These are phyloP conservation scores for Penicillium sp. DNA, from an alignment of 2,329 filamentous ascomycete species.

Conservation along the genomic window DNA sequence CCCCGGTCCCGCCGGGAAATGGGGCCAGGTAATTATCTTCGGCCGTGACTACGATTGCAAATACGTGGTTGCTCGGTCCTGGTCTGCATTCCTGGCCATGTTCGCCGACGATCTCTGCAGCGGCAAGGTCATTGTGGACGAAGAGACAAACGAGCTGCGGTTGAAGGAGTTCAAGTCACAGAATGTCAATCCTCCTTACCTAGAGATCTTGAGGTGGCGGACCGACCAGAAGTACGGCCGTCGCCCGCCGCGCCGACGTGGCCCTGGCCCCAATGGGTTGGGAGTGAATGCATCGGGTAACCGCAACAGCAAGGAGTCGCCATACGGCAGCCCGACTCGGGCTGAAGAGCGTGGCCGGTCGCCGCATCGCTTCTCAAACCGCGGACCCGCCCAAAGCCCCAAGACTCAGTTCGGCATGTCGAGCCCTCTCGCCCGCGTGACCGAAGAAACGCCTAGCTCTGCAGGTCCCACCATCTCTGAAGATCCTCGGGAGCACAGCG, in stretches of 20 bases:
- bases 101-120: constrained; percentile 87
- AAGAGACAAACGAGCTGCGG: constrained; percentile 86
- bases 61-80: constrained; percentile 90
- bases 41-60: constrained; percentile 98
- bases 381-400: constrained; percentile 41
- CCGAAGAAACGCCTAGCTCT: constrained; percentile 41
- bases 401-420: constrained; percentile 42
- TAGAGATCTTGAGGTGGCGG: constrained; percentile 92
- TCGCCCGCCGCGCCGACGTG: constrained; percentile 48
- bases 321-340: constrained; percentile 46
- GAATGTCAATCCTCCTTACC: constrained; percentile 85
- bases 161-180: constrained; percentile 84
- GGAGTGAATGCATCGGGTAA: constrained; percentile 50
- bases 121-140: constrained; percentile 86
- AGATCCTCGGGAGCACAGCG: constrained; percentile 28
- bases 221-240: constrained; percentile 89
- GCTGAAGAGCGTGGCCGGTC: constrained; percentile 47
- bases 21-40: constrained; percentile 95
- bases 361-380: constrained; percentile 45
- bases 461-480: constrained; percentile 33
- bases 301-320: constrained; percentile 48
- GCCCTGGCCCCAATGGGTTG: constrained; percentile 43
- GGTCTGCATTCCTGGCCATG: constrained; percentile 77
- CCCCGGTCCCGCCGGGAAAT: constrained; percentile 80
- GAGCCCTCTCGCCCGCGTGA: constrained; percentile 45